Conservation (phyloP, 148 eudicot species). For the Rhododendron kiyosumense region DNA sequence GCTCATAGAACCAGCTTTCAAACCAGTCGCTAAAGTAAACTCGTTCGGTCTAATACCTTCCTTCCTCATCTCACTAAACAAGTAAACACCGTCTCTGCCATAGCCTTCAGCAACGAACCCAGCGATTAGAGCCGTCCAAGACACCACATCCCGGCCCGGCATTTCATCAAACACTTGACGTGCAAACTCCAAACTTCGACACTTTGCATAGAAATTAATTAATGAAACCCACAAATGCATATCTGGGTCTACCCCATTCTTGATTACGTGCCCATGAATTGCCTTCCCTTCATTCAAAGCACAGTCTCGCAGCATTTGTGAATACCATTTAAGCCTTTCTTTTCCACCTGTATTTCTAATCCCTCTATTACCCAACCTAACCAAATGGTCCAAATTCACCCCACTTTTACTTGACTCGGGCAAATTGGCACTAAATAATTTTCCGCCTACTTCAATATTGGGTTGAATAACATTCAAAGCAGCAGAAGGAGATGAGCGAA, state of each 20-base stretch:
- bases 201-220: conserved; percentile 42
- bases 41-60: conserved; percentile 35
- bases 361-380: background rate
- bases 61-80: conserved; percentile 35
- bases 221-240: conserved; percentile 41
- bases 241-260: conserved; percentile 33
- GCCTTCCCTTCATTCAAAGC: conserved; percentile 27
- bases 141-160: conserved; percentile 38
- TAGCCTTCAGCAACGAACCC: conserved; percentile 36
- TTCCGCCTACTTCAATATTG: background rate
- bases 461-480: background rate
- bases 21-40: conserved; percentile 29
- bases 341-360: background rate
- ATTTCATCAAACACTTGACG: conserved; percentile 31
- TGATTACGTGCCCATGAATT: conserved; percentile 31
- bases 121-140: conserved; percentile 44
- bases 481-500: conserved; percentile 12
- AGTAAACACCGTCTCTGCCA: conserved; percentile 20
- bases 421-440: background rate
- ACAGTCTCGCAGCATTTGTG: conserved; percentile 24
- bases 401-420: background rate
- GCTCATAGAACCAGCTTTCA: conserved; percentile 31
- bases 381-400: conserved; percentile 6
- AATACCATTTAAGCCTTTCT: conserved; percentile 29
- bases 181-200: conserved; percentile 22